Base-by-base conservation (phyloP, 345 rosid species). In the Ceriops zippeliana region DNA sequence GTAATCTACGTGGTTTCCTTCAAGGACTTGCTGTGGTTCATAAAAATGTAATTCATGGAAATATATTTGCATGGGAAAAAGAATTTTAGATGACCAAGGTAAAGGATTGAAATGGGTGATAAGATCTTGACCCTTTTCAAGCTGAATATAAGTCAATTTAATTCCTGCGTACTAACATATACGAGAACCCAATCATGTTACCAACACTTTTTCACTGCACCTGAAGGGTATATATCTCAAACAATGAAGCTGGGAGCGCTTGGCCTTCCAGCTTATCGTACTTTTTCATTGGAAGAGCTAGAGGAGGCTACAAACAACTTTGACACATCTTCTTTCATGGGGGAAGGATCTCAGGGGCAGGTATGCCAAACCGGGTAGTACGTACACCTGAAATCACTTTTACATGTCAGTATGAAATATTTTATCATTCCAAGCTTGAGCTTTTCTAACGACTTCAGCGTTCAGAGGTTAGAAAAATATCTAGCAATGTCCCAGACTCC, bases 341-440 rank as follows among this genome's bases (percentile, higher is more conserved):
- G 97, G 58, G 92, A 91, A 87, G 93, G 92, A 27, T 95, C 96
- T 81, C 86, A 83, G 64, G 99, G 99, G 30, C 96, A 88, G 93
- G 97, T 87, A 81, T 17, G 67, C 58, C 5, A 28, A 67, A 62
- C 52, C 68, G 46, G 6, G 61, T 22, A 24, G 56, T 13, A 37
- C 46, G 26, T 28, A 53, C 4, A 19, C 56, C 21, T 32, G 32
- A 24, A 52, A 27, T 10, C 68, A 32, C 9, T 52, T 35, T 61
- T 52, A 51, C 22, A 8, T 21, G 28, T n/a, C 54, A 31, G 26
- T 30, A 24, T 1, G 35, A 2, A 17, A 27, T 59, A 42, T 30
- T 65, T 30, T 63, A 19, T 58, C 21, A 28, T 2, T 54, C 30
- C 56, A 38, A 26, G 10, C 16, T 58, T 63, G 32, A 62, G 69